Evolutionary conservation across 306 rosid genomes (phyloP), one percentile per base, ranked within the genome.

Genomic region (Lablab purpureus): DNA sequence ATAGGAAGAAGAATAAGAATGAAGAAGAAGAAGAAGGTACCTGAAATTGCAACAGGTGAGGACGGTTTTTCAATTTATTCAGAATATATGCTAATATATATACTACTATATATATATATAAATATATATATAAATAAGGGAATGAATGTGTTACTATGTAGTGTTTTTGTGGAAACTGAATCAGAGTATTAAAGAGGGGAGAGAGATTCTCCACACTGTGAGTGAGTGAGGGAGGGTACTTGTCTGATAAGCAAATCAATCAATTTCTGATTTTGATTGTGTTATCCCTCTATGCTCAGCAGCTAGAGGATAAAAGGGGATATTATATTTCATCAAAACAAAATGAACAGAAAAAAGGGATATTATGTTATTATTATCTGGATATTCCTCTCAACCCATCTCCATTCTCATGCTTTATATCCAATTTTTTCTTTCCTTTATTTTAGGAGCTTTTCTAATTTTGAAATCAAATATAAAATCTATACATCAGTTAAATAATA

Each of bases 41-140:
- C 87, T 83, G 85, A 41, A 67, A 83, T 28, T 67, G 71, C 18
- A 56, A 63, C 41, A 56, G 86, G 69, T 10, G 75, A 52, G 12
- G 79, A 80, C 70, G 68, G 84, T 79, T 79, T 79, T 43, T 43
- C 17, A 56, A 75, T 12, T 82, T 19, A 11, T 12, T 15, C 49
- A 43, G 49, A 12, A 43, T 51, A 51, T 51, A 50, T 11, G 4
- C 8, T 50, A 2, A 50, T 50, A 50, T 50, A 13, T 46, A 46
- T 13, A 46, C 4, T 9, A 23, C 23, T 19, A 4, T 22, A 2
- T 63, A 8, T 49, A 49, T 49, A 49, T 6, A 9, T 6, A n/a
- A n/a, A n/a, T 21, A 1, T 63, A 4, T 28, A 6, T 28, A 62
- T 30, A 17, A 18, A 40, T 4, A 67, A 18, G 70, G 70, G 21